A percentile compares a stretch with the other conserved stretches of the same genome.
Conservation (phyloP, 2,329 filamentous ascomycete genomes). For the Podosphaera xanthii region DNA sequence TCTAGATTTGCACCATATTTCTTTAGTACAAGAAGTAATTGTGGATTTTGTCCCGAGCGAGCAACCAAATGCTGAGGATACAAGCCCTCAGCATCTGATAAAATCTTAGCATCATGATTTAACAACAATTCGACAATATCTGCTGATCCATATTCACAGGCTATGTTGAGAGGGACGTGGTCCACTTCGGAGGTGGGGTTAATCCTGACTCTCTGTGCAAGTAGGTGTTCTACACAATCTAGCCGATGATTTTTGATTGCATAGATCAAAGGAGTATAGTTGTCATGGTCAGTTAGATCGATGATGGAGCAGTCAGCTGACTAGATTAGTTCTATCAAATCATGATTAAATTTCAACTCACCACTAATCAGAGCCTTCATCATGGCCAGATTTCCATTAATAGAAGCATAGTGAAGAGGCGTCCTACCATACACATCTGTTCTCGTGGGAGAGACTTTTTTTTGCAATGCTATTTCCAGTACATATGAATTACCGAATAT, state of each 20-base stretch:
- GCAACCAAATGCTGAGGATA: slow-evolving; percentile 96
- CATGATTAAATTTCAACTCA: slow-evolving; percentile 15
- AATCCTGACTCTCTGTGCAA: slow-evolving; percentile 59
- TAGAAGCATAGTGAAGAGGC: slow-evolving; percentile 85
- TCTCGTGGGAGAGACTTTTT: slow-evolving; percentile 52
- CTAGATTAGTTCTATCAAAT: slow-evolving; percentile 4
- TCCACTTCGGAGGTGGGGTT: slow-evolving; percentile 71
- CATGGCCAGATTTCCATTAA: slow-evolving; percentile 77
- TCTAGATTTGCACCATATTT: slow-evolving; percentile 75
- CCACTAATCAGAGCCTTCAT: slow-evolving; percentile 48
- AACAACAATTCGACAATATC: slow-evolving; percentile 69
- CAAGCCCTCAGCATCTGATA: slow-evolving; percentile 88
- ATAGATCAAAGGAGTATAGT: slow-evolving; percentile 89
- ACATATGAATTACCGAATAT: slow-evolving; percentile 76
- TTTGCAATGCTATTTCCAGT: slow-evolving; percentile 49
- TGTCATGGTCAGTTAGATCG: slow-evolving; percentile 81
- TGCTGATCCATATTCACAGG: slow-evolving; percentile 78
- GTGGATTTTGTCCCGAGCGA: slow-evolving; percentile 59
- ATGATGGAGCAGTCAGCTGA: slow-evolving; percentile 52
- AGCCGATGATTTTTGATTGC: slow-evolving; percentile 76
- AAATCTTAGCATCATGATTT: slow-evolving; percentile 53
- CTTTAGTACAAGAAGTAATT: slow-evolving; percentile 58
- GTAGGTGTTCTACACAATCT: slow-evolving; percentile 55
- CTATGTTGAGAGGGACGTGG: slow-evolving; percentile 82
- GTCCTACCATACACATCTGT: slow-evolving; percentile 88